Evolutionary conservation across 257 asterid genomes (phyloP).

Genomic region (Paraleonurus japonicus): DNA sequence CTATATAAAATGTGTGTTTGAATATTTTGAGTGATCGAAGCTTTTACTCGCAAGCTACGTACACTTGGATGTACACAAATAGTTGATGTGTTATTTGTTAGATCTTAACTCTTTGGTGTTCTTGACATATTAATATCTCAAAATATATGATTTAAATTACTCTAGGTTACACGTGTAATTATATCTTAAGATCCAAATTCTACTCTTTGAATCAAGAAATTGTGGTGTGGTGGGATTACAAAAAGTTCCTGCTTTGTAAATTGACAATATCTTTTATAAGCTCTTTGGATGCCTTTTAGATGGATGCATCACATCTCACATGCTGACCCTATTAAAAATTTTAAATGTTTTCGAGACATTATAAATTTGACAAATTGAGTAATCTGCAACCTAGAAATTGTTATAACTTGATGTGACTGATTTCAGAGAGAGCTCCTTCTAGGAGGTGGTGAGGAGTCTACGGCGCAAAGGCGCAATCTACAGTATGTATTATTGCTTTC

Average conservation of each 20-base stretch:
- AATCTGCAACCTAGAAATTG: not conserved
- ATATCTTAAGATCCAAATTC: no score
- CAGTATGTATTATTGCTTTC: constrained; percentile 59
- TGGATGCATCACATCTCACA: constrained; percentile 4
- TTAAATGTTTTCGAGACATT: not conserved
- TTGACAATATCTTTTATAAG: not conserved
- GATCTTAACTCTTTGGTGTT: no score
- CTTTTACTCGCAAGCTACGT: no score
- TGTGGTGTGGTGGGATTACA: no score
- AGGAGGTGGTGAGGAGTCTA: constrained; percentile 98
- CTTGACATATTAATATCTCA: no score
- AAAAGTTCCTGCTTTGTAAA: not conserved
- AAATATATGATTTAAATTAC: no score
- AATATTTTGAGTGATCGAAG: no score
- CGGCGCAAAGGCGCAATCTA: constrained; percentile 78
- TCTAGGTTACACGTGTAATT: no score
- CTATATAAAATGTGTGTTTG: no score
- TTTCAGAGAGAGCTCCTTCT: constrained; percentile 88
- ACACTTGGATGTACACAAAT: no score
- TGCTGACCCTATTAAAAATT: not conserved
- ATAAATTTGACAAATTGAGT: not conserved
- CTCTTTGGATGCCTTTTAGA: not conserved
- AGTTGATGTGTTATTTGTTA: no score
- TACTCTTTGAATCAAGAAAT: no score
- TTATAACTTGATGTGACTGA: constrained; percentile 24